Base-by-base conservation (phyloP, 148 eudicot genomes). In the Nepenthes gracilis region DNA sequence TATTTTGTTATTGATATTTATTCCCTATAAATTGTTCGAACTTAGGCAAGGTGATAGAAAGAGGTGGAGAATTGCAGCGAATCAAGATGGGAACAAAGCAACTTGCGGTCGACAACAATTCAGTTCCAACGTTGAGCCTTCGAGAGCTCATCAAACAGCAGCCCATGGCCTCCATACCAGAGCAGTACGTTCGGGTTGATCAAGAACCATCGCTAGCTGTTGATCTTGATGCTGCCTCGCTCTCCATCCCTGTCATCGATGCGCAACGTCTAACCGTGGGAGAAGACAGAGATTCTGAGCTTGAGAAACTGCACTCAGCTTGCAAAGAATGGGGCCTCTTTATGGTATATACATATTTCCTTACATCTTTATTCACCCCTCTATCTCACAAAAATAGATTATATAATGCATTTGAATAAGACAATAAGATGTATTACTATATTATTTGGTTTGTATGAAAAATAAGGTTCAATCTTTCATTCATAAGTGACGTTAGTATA, bases 271-370 rank as follows among this genome's bases (percentile, higher is more conserved):
- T 49, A 11, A 49, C n/a, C 53, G 11, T 2, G 10, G 15, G 2
- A 11, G 53, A 49, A 2, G 10, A n/a, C 53, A 49, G 53, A n/a
- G 53, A 49, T 0, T 49, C 53, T 49, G 53, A 49, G 53, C 53
- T 49, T 49, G 53, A 49, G 53, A 62, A 62, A 47, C 45, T 62
- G 32, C 55, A 62, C 15, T 62, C 64, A 12, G 55, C 64, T 33
- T 62, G 55, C 64, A 62, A 49, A 35, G 64, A 62, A 4, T 62
- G 55, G 64, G 64, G 64, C 14, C 32, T 62, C 33, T 62, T 62
- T 33, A 43, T 37, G 64, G 64, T 62, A 9, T 13, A 2, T 59
- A 13, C 15, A 23, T 5, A 0, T 23, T 6, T 15, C 33, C 13
- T 36, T 58, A 36, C n/a, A 6, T 35, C 4, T 34, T 57, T 1